phyloP scores from a whole-genome alignment of 257 asterid species.

The Prunella vulgaris region DNA sequence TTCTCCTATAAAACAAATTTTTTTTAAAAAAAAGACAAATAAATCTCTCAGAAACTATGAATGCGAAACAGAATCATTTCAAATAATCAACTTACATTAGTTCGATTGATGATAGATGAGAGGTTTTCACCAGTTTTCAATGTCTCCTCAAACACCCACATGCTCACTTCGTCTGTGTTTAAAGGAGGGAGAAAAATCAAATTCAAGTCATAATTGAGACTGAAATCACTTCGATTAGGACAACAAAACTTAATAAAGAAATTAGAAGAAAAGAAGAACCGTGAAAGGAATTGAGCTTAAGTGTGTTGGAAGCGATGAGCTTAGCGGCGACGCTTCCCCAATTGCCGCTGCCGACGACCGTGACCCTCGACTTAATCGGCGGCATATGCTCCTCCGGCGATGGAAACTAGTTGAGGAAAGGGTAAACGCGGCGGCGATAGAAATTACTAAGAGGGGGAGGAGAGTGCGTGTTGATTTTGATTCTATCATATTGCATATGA shows the following conservation, averaged over 20 bases:
- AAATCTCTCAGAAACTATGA: slow-evolving; percentile 1
- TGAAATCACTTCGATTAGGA: background rate
- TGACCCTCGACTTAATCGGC: slow-evolving; percentile 46
- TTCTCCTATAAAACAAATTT: slow-evolving; percentile 44
- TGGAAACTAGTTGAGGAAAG: background rate
- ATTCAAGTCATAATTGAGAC: background rate
- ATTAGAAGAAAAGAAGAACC: slow-evolving; percentile 27
- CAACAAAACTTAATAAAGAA: too few species aligned
- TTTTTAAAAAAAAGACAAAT: too few species aligned
- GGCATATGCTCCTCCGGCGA: background rate
- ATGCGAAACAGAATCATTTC: background rate
- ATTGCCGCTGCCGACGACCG: slow-evolving; percentile 87
- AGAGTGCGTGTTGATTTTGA: background rate
- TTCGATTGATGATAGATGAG: slow-evolving; percentile 55
- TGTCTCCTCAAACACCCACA: slow-evolving; percentile 78
- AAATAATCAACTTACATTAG: slow-evolving; percentile 36
- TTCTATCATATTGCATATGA: too few species aligned
- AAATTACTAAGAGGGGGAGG: background rate
- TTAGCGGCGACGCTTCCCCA: slow-evolving; percentile 96
- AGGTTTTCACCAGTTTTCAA: slow-evolving; percentile 59
- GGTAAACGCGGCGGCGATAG: background rate
- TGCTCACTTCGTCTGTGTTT: slow-evolving; percentile 62
- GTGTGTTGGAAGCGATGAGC: slow-evolving; percentile 80
- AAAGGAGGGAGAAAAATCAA: background rate
- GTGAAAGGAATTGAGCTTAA: slow-evolving; percentile 53